phyloP scores from a whole-genome alignment of 257 asterid genomes.

The Primulina huaijiensis region DNA sequence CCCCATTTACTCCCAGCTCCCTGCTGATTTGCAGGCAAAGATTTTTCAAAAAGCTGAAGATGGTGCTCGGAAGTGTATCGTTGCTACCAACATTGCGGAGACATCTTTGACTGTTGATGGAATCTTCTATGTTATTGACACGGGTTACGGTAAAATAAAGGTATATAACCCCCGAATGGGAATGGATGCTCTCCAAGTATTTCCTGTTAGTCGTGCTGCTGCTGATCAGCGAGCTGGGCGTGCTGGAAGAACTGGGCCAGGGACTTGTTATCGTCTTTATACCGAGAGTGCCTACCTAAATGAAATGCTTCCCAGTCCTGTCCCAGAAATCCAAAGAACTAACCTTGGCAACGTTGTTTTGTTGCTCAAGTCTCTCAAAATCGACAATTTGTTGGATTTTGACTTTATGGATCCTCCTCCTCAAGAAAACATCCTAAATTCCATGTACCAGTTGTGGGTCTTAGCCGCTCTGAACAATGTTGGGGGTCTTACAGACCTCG shows the following conservation, averaged over 20 bases:
- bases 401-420: constrained; percentile 99
- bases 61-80: constrained; percentile 92
- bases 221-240: constrained; percentile 98
- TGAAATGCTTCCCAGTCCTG: constrained; percentile 91
- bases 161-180: constrained; percentile 99
- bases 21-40: constrained; percentile 96
- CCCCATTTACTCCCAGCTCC: constrained; percentile 96
- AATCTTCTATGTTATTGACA: constrained; percentile 82
- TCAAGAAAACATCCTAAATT: constrained; percentile 84
- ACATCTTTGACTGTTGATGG: constrained; percentile 95
- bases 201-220: constrained; percentile 94
- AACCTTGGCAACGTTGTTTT: constrained; percentile 95
- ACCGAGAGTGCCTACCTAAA: constrained; percentile 79
- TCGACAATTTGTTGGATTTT: constrained; percentile 76
- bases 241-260: constrained; percentile 98
- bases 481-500: constrained; percentile 73
- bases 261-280: constrained; percentile 89
- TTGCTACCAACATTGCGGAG: constrained; percentile 96
- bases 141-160: constrained; percentile 89
- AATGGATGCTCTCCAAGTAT: constrained; percentile 98
- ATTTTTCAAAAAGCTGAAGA: constrained; percentile 90
- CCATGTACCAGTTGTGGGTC: constrained; percentile 97
- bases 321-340: constrained; percentile 93
- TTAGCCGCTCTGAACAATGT: constrained; percentile 89
- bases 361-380: constrained; percentile 77